A percentile compares a stretch with the other conserved stretches of the same genome.
Evolutionary conservation across 1,284 basidiomycete genomes (phyloP).

Genomic region (Porodaedalea pini): DNA sequence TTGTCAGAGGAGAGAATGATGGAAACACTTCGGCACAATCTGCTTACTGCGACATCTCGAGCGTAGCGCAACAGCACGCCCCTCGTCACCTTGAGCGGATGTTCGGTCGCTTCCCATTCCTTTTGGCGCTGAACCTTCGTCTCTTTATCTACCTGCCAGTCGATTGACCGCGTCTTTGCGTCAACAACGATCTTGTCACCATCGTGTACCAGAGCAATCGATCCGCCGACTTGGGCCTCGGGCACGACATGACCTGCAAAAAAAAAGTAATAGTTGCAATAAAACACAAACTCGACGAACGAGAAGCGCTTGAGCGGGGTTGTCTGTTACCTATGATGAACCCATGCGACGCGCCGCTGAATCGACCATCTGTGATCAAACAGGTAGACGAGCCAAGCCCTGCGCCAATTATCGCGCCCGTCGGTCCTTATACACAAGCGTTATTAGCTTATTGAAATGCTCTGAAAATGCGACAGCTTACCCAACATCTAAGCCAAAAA

Average conservation of each 20-base stretch:
- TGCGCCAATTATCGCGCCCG: slow-evolving; percentile 89
- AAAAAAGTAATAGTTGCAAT: background rate
- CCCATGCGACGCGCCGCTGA: slow-evolving; percentile 76
- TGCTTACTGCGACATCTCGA: slow-evolving; percentile 73
- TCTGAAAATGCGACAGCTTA: slow-evolving; percentile 24
- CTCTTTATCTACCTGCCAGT: slow-evolving; percentile 78
- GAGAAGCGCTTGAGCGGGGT: background rate
- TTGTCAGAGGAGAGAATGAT: slow-evolving; percentile 18
- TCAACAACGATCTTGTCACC: slow-evolving; percentile 87
- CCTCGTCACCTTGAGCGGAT: slow-evolving; percentile 64
- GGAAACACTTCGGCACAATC: slow-evolving; percentile 21
- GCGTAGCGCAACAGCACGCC: slow-evolving; percentile 75
- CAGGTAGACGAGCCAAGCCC: slow-evolving; percentile 89
- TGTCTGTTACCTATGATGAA: slow-evolving; percentile 54
- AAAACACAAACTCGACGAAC: background rate
- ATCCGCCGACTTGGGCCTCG: slow-evolving; percentile 89
- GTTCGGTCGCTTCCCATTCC: slow-evolving; percentile 71
- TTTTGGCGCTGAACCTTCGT: slow-evolving; percentile 70
- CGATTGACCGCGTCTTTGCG: slow-evolving; percentile 73
- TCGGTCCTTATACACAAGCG: slow-evolving; percentile 53
- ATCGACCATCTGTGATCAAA: slow-evolving; percentile 93
- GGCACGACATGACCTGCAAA: slow-evolving; percentile 82
- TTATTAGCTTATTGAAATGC: background rate
- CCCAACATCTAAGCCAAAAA: slow-evolving; percentile 45
- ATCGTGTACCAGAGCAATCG: slow-evolving; percentile 91